Evolutionary conservation across 2,329 filamentous ascomycete species (phyloP).

Genomic region (Alternaria consortialis): DNA sequence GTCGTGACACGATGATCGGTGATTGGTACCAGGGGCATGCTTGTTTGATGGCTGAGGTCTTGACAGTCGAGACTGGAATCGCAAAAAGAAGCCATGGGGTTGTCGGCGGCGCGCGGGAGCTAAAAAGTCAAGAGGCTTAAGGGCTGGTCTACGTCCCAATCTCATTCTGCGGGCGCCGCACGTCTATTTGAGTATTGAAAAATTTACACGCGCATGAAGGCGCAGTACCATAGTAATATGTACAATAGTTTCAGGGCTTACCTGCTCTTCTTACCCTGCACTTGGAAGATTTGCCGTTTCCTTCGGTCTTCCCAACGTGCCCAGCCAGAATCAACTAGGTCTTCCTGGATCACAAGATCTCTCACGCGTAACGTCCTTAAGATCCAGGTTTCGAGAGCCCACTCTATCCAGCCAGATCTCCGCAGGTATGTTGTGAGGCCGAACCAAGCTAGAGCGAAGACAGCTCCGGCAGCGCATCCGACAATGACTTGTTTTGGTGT

Average conservation of each 20-base stretch:
- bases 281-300: constrained; percentile 31
- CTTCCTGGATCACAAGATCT: constrained; percentile 87
- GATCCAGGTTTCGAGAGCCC: constrained; percentile 72
- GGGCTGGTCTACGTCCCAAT: not conserved
- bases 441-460: constrained; percentile 83
- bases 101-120: not conserved
- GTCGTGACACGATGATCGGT: constrained; percentile 1
- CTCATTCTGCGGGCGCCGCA: not conserved
- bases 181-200: constrained; percentile 1
- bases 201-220: not conserved
- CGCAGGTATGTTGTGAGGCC: constrained; percentile 72
- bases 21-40: constrained; percentile 1
- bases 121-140: constrained; percentile 1
- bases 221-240: not conserved
- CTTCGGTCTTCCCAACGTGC: constrained; percentile 79
- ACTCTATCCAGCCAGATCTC: constrained; percentile 73
- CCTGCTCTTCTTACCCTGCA: constrained; percentile 39
- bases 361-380: constrained; percentile 75
- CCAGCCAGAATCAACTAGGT: constrained; percentile 91
- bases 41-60: not conserved
- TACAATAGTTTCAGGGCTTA: constrained; percentile 14
- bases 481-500: constrained; percentile 87
- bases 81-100: not conserved
- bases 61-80: not conserved
- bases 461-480: constrained; percentile 74